phyloP scores from a whole-genome alignment of 805 yeast genomes.

The Middelhovenomyces tepae region DNA sequence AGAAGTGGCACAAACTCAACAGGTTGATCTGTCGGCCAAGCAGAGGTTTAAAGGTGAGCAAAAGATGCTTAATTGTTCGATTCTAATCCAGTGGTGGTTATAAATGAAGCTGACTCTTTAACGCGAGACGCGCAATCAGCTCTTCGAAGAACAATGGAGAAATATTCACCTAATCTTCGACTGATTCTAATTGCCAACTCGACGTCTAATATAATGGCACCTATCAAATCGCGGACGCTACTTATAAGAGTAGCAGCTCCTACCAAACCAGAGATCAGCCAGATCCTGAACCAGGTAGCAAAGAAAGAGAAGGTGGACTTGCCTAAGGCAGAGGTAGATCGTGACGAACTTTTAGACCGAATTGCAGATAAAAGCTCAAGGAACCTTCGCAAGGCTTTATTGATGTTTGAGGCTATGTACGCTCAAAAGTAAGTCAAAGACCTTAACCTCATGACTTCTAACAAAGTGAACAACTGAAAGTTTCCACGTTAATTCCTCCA shows the following conservation, averaged over 20 bases:
- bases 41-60: constrained; percentile 37
- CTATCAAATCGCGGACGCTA: constrained; percentile 88
- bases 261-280: constrained; percentile 43
- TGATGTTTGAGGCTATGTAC: constrained; percentile 71
- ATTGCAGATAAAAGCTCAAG: constrained; percentile 53
- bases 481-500: constrained; percentile 44
- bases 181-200: constrained; percentile 79
- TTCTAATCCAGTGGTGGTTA: constrained; percentile 44
- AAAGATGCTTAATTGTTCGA: neutral
- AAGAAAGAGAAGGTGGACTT: constrained; percentile 43
- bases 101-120: constrained; percentile 84
- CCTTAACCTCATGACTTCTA: too few species aligned
- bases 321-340: constrained; percentile 30
- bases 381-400: constrained; percentile 67
- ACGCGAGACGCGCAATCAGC: constrained; percentile 96
- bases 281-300: constrained; percentile 48
- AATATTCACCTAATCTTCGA: constrained; percentile 80
- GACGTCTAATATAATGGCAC: constrained; percentile 85
- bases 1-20: constrained; percentile 92
- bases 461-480: too few species aligned
- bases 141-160: constrained; percentile 90
- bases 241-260: constrained; percentile 88
- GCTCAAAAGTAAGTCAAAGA: constrained; percentile 25
- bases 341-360: constrained; percentile 35
- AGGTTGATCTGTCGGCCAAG: constrained; percentile 64